Conservation (phyloP, 2,329 filamentous ascomycete genomes). For the Stromatinia cepivora region DNA sequence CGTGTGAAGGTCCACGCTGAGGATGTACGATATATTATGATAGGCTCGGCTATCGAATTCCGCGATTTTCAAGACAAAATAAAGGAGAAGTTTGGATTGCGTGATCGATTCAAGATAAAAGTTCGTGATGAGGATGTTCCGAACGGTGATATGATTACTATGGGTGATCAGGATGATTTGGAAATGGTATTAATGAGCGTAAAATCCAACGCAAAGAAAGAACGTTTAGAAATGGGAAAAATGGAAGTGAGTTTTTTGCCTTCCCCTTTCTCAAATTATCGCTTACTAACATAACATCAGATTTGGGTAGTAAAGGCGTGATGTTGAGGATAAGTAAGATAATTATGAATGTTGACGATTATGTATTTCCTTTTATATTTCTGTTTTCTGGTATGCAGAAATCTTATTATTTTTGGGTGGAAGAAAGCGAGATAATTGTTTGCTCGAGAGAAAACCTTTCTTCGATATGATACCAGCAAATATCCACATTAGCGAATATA, state of each 20-base stretch:
- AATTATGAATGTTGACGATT: constrained; percentile 22
- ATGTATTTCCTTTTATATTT: neutral
- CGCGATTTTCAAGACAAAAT: constrained; percentile 76
- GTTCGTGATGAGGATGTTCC: constrained; percentile 75
- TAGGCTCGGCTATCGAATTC: constrained; percentile 71
- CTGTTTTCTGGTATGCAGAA: neutral
- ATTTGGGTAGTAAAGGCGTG: constrained; percentile 33
- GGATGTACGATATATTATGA: constrained; percentile 91
- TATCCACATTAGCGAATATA: constrained; percentile 10
- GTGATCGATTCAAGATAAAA: constrained; percentile 82
- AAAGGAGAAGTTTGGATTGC: constrained; percentile 80
- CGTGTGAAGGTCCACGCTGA: constrained; percentile 89
- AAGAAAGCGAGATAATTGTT: neutral
- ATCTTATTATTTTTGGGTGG: neutral
- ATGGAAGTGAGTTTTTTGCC: constrained; percentile 71
- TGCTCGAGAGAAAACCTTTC: neutral
- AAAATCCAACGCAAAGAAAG: constrained; percentile 67
- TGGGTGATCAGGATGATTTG: constrained; percentile 94
- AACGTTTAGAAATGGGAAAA: constrained; percentile 82
- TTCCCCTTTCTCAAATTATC: neutral
- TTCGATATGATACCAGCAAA: constrained; percentile 20
- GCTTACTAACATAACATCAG: constrained; percentile 31
- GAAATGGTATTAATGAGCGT: constrained; percentile 79
- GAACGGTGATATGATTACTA: constrained; percentile 89
- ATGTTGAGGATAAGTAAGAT: constrained; percentile 1